These are phyloP conservation scores for Pythium periplocum DNA, from an alignment of 352 stramenopile species.

Conservation along the genomic window DNA sequence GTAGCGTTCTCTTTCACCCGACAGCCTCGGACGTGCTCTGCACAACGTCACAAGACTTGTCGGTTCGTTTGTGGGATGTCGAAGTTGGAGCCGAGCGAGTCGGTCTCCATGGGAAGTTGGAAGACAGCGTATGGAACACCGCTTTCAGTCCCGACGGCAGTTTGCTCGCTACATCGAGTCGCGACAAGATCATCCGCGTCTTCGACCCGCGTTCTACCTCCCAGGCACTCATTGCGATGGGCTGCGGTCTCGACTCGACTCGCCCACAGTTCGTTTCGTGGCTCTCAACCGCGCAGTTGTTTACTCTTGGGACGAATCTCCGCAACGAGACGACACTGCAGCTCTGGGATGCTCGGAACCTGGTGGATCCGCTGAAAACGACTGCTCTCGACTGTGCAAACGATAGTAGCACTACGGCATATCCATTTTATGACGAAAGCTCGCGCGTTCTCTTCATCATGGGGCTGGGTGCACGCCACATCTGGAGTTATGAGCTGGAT, in stretches of 20 bases:
- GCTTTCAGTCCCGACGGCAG: slow-evolving; percentile 58
- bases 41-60: slow-evolving; percentile 51
- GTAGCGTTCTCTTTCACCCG: slow-evolving; percentile 63
- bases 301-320: slow-evolving; percentile 38
- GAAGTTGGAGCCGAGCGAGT: slow-evolving; percentile 39
- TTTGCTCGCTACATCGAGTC: slow-evolving; percentile 60
- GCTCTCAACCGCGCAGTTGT: slow-evolving; percentile 30
- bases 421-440: slow-evolving; percentile 62
- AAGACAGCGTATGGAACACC: slow-evolving; percentile 74
- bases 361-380: slow-evolving; percentile 53
- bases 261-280: slow-evolving; percentile 72
- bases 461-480: slow-evolving; percentile 50
- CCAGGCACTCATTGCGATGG: slow-evolving; percentile 54
- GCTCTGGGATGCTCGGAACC: slow-evolving; percentile 68
- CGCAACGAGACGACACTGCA: slow-evolving; percentile 63
- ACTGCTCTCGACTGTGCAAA: slow-evolving; percentile 32
- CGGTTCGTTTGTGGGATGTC: slow-evolving; percentile 74
- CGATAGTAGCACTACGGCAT: slow-evolving; percentile 29
- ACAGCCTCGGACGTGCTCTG: slow-evolving; percentile 53
- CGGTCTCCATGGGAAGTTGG: slow-evolving; percentile 44
- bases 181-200: slow-evolving; percentile 66
- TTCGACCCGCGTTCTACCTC: slow-evolving; percentile 52
- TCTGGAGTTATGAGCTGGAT: slow-evolving; percentile 76
- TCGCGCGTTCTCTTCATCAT: slow-evolving; percentile 69
- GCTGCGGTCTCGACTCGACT: slow-evolving; percentile 59